A percentile compares a stretch with the other conserved stretches of the same genome.
Evolutionary conservation across 2,329 filamentous ascomycete species (phyloP).

Genomic region (Fusarium sp.): DNA sequence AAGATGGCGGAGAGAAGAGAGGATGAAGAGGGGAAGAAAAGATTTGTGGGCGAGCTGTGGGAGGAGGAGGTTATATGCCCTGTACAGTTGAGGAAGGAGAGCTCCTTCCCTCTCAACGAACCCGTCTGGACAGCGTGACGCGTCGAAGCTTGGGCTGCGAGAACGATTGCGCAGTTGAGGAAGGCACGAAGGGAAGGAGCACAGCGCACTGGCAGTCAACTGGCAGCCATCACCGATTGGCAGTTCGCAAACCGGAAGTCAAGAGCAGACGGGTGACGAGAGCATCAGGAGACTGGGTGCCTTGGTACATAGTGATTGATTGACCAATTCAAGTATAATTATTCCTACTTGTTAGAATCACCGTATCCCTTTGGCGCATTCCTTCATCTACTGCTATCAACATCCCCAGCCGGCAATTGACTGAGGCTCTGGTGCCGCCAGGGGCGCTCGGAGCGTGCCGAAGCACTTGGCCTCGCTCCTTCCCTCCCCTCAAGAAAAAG

Average conservation of each 20-base stretch:
- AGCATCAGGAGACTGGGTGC: neutral
- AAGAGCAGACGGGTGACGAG: neutral
- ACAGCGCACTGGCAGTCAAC: neutral
- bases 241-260: neutral
- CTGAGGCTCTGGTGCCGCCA: neutral
- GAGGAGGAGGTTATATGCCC: slow-evolving; percentile 15
- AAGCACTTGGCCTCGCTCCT: slow-evolving; percentile 2
- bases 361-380: neutral
- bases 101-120: slow-evolving; percentile 32
- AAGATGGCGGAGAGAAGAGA: slow-evolving; percentile 14
- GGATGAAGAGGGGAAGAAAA: slow-evolving; percentile 25
- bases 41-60: neutral
- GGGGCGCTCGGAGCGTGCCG: neutral
- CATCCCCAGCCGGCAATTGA: neutral
- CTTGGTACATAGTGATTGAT: neutral
- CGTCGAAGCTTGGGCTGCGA: slow-evolving; percentile 6
- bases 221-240: neutral
- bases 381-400: neutral
- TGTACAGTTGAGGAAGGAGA: slow-evolving; percentile 13
- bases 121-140: slow-evolving; percentile 31
- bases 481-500: neutral
- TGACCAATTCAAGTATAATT: neutral
- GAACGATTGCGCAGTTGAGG: neutral
- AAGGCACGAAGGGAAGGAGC: slow-evolving; percentile 31
- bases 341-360: neutral